Conservation (phyloP, 1,139 yeast genomes). For the Debaryomycetaceae sp. region DNA sequence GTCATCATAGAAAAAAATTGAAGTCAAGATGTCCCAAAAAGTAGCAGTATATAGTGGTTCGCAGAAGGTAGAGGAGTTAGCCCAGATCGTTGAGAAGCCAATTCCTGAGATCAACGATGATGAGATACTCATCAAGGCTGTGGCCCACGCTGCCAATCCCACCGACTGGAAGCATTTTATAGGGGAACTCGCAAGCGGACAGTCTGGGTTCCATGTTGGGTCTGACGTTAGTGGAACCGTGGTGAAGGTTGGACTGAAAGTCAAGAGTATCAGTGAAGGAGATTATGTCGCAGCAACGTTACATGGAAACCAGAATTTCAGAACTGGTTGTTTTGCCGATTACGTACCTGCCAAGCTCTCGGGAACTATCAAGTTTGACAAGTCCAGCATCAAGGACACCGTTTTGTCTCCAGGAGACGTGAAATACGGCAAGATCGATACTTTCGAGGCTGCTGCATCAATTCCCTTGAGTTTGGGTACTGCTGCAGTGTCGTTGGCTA, state of each 20-base stretch:
- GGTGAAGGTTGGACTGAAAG: slow-evolving; percentile 52
- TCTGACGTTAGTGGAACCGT: slow-evolving; percentile 62
- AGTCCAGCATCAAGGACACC: slow-evolving; percentile 7
- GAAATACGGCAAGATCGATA: slow-evolving; percentile 34
- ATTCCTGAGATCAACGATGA: slow-evolving; percentile 37
- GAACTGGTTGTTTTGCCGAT: slow-evolving; percentile 60
- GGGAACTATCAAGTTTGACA: slow-evolving; percentile 28
- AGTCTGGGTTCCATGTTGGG: slow-evolving; percentile 50
- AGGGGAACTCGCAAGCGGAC: neutral
- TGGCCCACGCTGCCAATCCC: slow-evolving; percentile 67
- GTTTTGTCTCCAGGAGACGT: slow-evolving; percentile 14
- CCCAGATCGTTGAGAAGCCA: slow-evolving; percentile 23
- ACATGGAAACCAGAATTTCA: slow-evolving; percentile 25
- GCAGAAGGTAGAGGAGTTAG: slow-evolving; percentile 16
- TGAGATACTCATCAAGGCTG: slow-evolving; percentile 50
- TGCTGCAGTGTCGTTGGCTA: slow-evolving; percentile 32
- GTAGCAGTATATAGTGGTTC: slow-evolving; percentile 25
- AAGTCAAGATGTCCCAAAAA: slow-evolving; percentile 11
- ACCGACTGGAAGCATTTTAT: slow-evolving; percentile 65
- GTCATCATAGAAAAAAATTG: no score
- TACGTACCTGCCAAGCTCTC: slow-evolving; percentile 42
- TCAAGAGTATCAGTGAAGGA: slow-evolving; percentile 51
- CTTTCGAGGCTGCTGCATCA: slow-evolving; percentile 64
- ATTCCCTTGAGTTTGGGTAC: slow-evolving; percentile 50
- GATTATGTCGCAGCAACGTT: slow-evolving; percentile 25